Base-by-base conservation (phyloP, 176 grass and related monocot species). In the Triticum monococcum region DNA sequence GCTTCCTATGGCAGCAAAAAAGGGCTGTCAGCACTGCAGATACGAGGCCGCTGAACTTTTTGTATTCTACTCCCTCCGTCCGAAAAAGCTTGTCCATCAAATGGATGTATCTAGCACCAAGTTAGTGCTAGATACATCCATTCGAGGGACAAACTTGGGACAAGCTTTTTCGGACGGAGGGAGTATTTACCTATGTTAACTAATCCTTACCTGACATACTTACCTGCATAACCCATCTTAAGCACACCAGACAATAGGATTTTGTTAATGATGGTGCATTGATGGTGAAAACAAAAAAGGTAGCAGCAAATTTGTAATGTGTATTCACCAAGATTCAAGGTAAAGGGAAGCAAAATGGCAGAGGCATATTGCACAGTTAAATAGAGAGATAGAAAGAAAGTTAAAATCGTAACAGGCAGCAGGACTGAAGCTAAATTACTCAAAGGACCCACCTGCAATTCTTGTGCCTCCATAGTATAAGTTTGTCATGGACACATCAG, bases 401-500 rank as follows among this genome's bases (percentile, higher is more conserved):
- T 12, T 41, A 70, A n/a, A 6, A 22, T 24, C 2, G 1, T n/a
- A 71, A 41, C 2, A 28, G 5, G 41, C 26, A 83, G 31, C 20
- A 69, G 69, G 36, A 31, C 10, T 31, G 2, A 84, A 59, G 52
- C 7, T 23, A 79, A 79, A 74, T 37, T 76, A 59, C 28, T 61
- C 20, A 87, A 74, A 84, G 31, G 26, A 0, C 59, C 52, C 23
- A 96, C 96, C 96, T 81, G 88, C 90, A 92, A 98, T 95, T 94
- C 80, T 77, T 73, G 91, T 94, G 82, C 96, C 93, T 43, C 96
- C 96, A 68, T 98, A 96, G 67, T 96, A 98, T 68, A 98, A 81
- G 73, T 98, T 98, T 48, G 96, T 98, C 90, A 96, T 94, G 72
- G 93, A 95, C 65, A 98, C 93, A 56, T 92, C 88, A 78, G 96